A percentile compares a stretch with the other conserved stretches of the same genome.
These are phyloP conservation scores for Naganishia sp. DNA, from an alignment of 1,284 basidiomycete genomes.

Conservation along the genomic window DNA sequence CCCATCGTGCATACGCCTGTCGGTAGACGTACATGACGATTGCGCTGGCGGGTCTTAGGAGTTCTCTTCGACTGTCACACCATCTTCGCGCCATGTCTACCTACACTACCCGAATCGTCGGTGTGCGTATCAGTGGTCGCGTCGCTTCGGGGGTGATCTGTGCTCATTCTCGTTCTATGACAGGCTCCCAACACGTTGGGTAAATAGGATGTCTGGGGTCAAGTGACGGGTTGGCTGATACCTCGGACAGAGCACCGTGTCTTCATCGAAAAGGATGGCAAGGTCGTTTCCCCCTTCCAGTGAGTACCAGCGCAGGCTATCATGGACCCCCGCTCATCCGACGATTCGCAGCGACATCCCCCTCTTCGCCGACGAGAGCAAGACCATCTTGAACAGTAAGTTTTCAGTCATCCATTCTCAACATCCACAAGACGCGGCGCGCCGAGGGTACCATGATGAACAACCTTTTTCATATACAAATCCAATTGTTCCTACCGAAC, in stretches of 20 bases:
- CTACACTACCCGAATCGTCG: conserved; percentile 37
- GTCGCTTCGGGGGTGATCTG: neutral
- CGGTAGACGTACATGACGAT: conserved; percentile 16
- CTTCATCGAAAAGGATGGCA: conserved; percentile 84
- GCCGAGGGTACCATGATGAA: conserved; percentile 6
- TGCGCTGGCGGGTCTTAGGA: conserved; percentile 12
- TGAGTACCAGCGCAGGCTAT: conserved; percentile 37
- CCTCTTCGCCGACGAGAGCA: conserved; percentile 89
- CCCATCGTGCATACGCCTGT: too few species aligned
- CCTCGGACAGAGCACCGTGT: conserved; percentile 78
- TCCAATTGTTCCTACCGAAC: conserved; percentile 31
- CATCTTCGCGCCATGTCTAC: conserved; percentile 21
- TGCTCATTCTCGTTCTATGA: neutral
- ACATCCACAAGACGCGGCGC: neutral
- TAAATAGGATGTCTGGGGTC: conserved; percentile 52
- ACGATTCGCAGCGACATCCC: conserved; percentile 69
- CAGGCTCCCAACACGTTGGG: conserved; percentile 86
- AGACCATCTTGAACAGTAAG: conserved; percentile 84
- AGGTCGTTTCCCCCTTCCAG: conserved; percentile 87
- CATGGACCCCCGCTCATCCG: neutral
- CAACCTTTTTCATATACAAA: conserved; percentile 20
- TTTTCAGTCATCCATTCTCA: neutral
- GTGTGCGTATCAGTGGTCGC: conserved; percentile 30
- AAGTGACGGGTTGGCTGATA: conserved; percentile 32
- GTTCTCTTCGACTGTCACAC: conserved; percentile 3